Percentiles rank a stretch among this genome's conserved stretches.
These are phyloP conservation scores for Pezicula carpinea DNA, from an alignment of 2,329 filamentous ascomycete species.

Conservation along the genomic window DNA sequence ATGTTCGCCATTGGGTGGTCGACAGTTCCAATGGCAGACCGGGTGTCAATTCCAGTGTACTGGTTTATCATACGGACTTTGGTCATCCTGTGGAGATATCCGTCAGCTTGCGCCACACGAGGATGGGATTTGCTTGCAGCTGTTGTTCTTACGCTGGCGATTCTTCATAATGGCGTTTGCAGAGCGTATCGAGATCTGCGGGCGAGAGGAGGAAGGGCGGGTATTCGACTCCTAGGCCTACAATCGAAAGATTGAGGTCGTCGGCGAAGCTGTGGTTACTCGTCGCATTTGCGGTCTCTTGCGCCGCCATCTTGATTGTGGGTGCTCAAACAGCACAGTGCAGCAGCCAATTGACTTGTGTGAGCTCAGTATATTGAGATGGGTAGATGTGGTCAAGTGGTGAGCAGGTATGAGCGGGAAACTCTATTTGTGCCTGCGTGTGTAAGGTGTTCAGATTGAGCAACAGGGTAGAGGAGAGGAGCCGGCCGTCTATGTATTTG, in stretches of 20 bases:
- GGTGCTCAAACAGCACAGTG: not conserved
- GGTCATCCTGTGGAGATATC: slow-evolving; percentile 43
- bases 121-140: not conserved
- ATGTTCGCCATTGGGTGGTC: slow-evolving; percentile 59
- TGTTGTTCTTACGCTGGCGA: slow-evolving; percentile 49
- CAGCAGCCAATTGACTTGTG: too few relatives aligned
- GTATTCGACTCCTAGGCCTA: slow-evolving; percentile 56
- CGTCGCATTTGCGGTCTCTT: slow-evolving; percentile 10
- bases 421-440: too few relatives aligned
- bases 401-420: too few relatives aligned
- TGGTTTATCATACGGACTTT: slow-evolving; percentile 61
- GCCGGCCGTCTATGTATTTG: too few relatives aligned
- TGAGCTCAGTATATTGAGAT: too few relatives aligned
- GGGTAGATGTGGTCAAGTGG: too few relatives aligned
- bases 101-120: slow-evolving; percentile 1
- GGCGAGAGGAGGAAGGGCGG: slow-evolving; percentile 50
- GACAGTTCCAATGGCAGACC: slow-evolving; percentile 56
- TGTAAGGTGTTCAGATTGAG: too few relatives aligned
- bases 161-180: slow-evolving; percentile 53
- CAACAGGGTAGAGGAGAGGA: too few relatives aligned
- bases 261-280: slow-evolving; percentile 31
- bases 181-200: slow-evolving; percentile 46
- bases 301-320: not conserved
- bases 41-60: slow-evolving; percentile 59
- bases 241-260: slow-evolving; percentile 55